Evolutionary conservation across 768 basidiomycete genomes (phyloP).

Genomic region (Termitomyces sp.): DNA sequence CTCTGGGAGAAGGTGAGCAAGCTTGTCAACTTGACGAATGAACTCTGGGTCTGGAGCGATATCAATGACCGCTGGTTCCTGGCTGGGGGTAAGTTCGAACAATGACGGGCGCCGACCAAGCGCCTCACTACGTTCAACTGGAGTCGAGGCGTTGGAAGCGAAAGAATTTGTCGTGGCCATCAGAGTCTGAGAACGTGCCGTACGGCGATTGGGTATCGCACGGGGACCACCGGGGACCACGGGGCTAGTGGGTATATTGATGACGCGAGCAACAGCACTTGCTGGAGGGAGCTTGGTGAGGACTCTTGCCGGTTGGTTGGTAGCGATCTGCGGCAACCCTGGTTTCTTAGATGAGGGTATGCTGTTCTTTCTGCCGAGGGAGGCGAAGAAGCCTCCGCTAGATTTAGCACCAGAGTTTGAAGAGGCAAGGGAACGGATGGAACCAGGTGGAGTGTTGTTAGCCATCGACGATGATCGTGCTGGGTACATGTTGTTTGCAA

Average conservation of each 20-base stretch:
- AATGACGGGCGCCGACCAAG: conserved; percentile 37
- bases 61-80: conserved; percentile 27
- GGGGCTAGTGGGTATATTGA: conserved; percentile 37
- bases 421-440: conserved; percentile 45
- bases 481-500: conserved; percentile 38
- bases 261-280: conserved; percentile 22
- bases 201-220: conserved; percentile 52
- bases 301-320: conserved; percentile 22
- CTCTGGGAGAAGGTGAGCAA: conserved; percentile 67
- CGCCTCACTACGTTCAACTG: conserved; percentile 23
- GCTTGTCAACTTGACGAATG: conserved; percentile 63
- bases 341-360: conserved; percentile 24
- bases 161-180: conserved; percentile 34
- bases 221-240: conserved; percentile 73
- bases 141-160: conserved; percentile 17
- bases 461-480: conserved; percentile 29
- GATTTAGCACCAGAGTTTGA: conserved; percentile 39
- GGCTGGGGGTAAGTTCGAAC: conserved; percentile 25
- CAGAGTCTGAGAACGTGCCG: conserved; percentile 66
- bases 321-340: conserved; percentile 16
- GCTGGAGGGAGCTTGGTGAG: conserved; percentile 19
- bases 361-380: conserved; percentile 71
- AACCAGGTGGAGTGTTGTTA: conserved; percentile 40
- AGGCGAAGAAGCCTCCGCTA: conserved; percentile 64
- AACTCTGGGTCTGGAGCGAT: conserved; percentile 51